Conservation (phyloP, 495 filamentous ascomycete species). For the Hyaloscypha finlandica region DNA sequence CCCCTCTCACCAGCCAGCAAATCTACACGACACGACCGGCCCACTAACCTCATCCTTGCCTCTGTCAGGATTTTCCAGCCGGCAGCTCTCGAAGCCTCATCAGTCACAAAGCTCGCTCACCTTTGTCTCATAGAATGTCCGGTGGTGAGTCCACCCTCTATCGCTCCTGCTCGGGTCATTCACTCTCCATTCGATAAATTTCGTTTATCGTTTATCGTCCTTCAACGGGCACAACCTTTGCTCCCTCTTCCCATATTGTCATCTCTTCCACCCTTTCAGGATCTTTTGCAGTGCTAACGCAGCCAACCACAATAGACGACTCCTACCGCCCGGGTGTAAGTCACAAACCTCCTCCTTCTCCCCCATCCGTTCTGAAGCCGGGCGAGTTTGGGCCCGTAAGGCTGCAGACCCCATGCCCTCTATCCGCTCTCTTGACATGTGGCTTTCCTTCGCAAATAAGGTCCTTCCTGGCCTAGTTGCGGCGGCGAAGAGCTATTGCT, state of each 20-base stretch:
- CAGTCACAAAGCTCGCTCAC: constrained; percentile 9
- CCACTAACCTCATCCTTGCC: constrained; percentile 22
- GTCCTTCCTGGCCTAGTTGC: constrained; percentile 15
- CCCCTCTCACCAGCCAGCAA: constrained; percentile 11
- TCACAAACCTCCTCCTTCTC: constrained; percentile 1
- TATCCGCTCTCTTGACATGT: constrained; percentile 5
- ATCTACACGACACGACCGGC: constrained; percentile 9
- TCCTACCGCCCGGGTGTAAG: constrained; percentile 26
- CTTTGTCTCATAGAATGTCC: background rate
- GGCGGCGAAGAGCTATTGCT: constrained; percentile 3
- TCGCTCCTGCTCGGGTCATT: constrained; percentile 14
- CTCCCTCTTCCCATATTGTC: background rate
- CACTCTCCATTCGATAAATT: constrained; percentile 7
- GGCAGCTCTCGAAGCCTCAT: constrained; percentile 18
- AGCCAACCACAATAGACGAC: constrained; percentile 16
- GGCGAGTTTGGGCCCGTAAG: constrained; percentile 14
- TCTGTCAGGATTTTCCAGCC: constrained; percentile 16
- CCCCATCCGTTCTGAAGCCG: background rate
- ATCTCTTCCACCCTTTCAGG: background rate
- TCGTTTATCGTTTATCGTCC: background rate
- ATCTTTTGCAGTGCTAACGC: constrained; percentile 17
- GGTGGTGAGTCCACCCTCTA: background rate
- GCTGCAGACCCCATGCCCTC: constrained; percentile 16
- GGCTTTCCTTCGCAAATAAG: constrained; percentile 17
- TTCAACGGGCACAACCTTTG: background rate